Base-by-base conservation (phyloP, 2,329 filamentous ascomycete species). In the Penicillium sp. region DNA sequence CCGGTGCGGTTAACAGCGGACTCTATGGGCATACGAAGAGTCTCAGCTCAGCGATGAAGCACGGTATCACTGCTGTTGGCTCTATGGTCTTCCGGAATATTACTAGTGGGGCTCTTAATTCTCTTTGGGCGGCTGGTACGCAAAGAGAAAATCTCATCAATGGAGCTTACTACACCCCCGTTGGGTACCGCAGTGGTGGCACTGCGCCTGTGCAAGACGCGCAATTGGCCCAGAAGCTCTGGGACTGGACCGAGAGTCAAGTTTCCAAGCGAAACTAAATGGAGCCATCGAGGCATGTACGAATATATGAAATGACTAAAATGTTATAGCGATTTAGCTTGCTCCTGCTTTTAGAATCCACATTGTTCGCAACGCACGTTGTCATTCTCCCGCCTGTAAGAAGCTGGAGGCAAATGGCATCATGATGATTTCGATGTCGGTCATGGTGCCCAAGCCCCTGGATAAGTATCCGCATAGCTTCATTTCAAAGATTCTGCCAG, bases 161-260 rank as follows among this genome's bases (percentile, higher is more conserved):
- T 51, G 76, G 76, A 0, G 71, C 67, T 49, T 78, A 76, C 58
- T 78, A 78, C 58, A 68, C 70, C 8, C 74, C 77, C 0, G 66
- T 78, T 54, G 77, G 73, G 9, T 56, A 66, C 38, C 62, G 58
- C 31, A 67, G 67, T n/a, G 64, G 61, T 37, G 64, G 65, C 11
- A 74, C 69, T 19, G 42, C 55, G 41, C 69, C 69, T 53, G 67
- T 69, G 3, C 62, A 61, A 10, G 68, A 77, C 61, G 59, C 55
- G 5, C 67, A 68, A 12, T 58, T 75, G 51, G 73, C 67, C 1
- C 63, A 60, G 44, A 64, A 57, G 51, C 63, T 78, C 30, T 78
- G 77, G 77, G 74, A 77, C 36, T 79, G 76, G 76, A 75, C 75
- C 6, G 75, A 78, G 55, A 61, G 62, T 40, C 67, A 73, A 54